These are phyloP conservation scores for Collybia nuda DNA, from an alignment of 768 basidiomycete species.

Conservation along the genomic window DNA sequence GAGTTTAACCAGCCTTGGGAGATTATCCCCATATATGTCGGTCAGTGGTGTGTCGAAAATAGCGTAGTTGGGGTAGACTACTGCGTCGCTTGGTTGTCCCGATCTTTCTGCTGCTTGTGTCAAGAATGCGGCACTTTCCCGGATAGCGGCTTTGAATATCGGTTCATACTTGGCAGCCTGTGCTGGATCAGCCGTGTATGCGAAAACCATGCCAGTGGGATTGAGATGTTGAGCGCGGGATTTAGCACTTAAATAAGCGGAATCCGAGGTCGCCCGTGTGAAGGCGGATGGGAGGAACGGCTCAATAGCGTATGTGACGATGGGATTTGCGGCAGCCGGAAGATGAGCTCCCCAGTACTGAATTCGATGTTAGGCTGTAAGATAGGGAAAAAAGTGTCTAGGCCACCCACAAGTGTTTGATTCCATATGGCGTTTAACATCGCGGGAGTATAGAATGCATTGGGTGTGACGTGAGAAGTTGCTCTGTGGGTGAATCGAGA, in stretches of 20 bases:
- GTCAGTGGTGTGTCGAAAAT: slow-evolving; percentile 48
- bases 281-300: slow-evolving; percentile 45
- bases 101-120: slow-evolving; percentile 34
- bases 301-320: slow-evolving; percentile 46
- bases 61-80: slow-evolving; percentile 64
- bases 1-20: slow-evolving; percentile 37
- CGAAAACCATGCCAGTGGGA: slow-evolving; percentile 47
- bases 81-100: slow-evolving; percentile 35
- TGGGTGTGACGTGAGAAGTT: slow-evolving; percentile 42
- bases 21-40: slow-evolving; percentile 49
- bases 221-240: slow-evolving; percentile 33
- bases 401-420: slow-evolving; percentile 35
- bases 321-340: slow-evolving; percentile 20
- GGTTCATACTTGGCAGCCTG: slow-evolving; percentile 30
- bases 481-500: slow-evolving; percentile 14
- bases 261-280: slow-evolving; percentile 30
- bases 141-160: slow-evolving; percentile 37
- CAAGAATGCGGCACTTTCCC: slow-evolving; percentile 37
- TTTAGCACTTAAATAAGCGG: slow-evolving; percentile 45
- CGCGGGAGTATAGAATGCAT: slow-evolving; percentile 30
- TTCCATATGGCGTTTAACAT: slow-evolving; percentile 42
- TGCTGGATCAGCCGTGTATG: slow-evolving; percentile 30
- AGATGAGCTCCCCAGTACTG: slow-evolving; percentile 46
- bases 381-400: background rate
- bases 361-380: background rate